A percentile compares a stretch with the other conserved stretches of the same genome.
Conservation (phyloP, 257 asterid genomes). For the Solanum pinnatisectum region DNA sequence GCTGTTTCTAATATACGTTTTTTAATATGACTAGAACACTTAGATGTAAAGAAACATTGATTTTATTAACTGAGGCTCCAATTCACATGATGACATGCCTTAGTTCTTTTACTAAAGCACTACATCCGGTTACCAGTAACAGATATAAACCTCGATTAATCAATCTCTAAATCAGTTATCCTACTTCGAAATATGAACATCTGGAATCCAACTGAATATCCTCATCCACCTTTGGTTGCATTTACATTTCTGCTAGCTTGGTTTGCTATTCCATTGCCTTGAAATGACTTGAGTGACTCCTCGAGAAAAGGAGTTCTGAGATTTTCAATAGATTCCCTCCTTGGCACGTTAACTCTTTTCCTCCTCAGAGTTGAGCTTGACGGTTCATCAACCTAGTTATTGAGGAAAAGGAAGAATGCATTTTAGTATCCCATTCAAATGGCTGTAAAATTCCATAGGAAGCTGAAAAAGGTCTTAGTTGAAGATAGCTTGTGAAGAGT, state of each 20-base stretch:
- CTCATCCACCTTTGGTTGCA: not conserved
- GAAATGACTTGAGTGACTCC: conserved; percentile 12
- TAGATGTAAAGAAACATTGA: not conserved
- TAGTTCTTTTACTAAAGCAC: not conserved
- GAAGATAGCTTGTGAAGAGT: too few species aligned
- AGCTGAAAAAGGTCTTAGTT: not conserved
- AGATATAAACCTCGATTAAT: not conserved
- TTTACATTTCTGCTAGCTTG: conserved; percentile 1
- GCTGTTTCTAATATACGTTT: not conserved
- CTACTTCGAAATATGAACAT: not conserved
- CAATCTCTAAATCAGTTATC: not conserved
- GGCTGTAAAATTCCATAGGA: not conserved
- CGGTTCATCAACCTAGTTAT: conserved; percentile 27
- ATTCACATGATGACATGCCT: not conserved
- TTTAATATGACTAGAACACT: not conserved
- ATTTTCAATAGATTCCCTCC: conserved; percentile 24
- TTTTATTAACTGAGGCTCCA: not conserved
- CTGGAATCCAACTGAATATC: not conserved
- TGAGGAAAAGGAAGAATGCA: not conserved
- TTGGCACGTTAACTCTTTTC: conserved; percentile 21
- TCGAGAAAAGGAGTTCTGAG: conserved; percentile 12
- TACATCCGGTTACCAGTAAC: not conserved
- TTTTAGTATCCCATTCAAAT: not conserved
- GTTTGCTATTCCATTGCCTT: conserved; percentile 5
- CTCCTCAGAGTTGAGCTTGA: conserved; percentile 14